Base-by-base conservation (phyloP, 2,329 filamentous ascomycete genomes). In the Nemania diffusa region DNA sequence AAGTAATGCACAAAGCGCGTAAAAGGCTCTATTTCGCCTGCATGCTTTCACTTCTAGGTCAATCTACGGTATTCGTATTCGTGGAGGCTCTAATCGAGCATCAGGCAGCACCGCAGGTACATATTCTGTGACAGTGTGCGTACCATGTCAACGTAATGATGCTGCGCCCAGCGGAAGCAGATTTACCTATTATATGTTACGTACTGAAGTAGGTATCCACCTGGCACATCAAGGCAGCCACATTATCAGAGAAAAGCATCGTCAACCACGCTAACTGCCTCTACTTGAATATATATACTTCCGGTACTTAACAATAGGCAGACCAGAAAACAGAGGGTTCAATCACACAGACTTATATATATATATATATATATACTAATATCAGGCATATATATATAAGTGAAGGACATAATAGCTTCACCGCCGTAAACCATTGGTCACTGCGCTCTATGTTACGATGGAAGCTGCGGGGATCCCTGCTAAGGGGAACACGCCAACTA, bases 391-490 rank as follows among this genome's bases (percentile, higher is more conserved):
- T 13, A 40, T 15, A 13, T 40, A 7, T 40, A 9, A 40, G 34
- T 13, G 34, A 40, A 20, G n/a, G 20, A 6, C 20, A 48, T 34
- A 32, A 34, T 17, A n/a, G 52, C 9, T 58, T 52, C 48, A 42
- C 40, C 8, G 37, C 27, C 51, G 46, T 57, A 17, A n/a, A 29
- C 20, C 34, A 66, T 63, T 57, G 50, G 42, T 44, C 8, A n/a
- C 15, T 26, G 34, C 15, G 15, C 34, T 40, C 34, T 40, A 13
- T 40, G 11, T 15, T n/a, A n/a, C 1, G 13, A 15, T 44, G 5
- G 17, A 20, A 7, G 48, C 32, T 67, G 64, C 60, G 64, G 64
- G 67, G 64, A 67, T 62, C 67, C 67, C 57, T 60, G 67, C 52
- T 26, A 6, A 20, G 29, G 17, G 27, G 46, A 50, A 51, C n/a